These are phyloP conservation scores for Boletus eberwhitei DNA, from an alignment of 768 basidiomycete species.

Conservation along the genomic window DNA sequence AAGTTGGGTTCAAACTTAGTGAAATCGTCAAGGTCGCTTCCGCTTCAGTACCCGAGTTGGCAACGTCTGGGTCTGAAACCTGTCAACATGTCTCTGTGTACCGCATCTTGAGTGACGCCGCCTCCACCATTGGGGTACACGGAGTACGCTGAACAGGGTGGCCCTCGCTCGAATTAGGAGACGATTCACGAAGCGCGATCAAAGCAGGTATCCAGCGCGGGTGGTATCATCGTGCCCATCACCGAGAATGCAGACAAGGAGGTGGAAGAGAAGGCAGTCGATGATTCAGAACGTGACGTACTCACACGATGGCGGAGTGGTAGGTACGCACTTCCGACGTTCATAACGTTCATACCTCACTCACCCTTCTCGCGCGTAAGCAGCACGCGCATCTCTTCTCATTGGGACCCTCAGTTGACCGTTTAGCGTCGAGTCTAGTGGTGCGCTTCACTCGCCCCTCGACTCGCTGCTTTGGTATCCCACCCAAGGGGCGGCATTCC, in stretches of 20 bases:
- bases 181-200: constrained; percentile 49
- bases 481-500: constrained; percentile 59
- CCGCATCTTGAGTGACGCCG: too few species aligned
- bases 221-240: constrained; percentile 52
- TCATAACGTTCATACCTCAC: too few species aligned
- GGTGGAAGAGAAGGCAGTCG: constrained; percentile 33
- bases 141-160: too few species aligned
- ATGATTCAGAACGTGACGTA: constrained; percentile 66
- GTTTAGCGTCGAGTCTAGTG: constrained; percentile 69
- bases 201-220: constrained; percentile 58
- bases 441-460: constrained; percentile 57
- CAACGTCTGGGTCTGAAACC: too few species aligned
- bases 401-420: constrained; percentile 84
- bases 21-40: too few species aligned
- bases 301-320: constrained; percentile 68
- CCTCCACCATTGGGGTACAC: too few species aligned
- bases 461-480: constrained; percentile 86
- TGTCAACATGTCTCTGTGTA: too few species aligned
- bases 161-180: constrained; percentile 53
- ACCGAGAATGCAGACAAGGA: constrained; percentile 43
- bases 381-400: constrained; percentile 38
- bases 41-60: too few species aligned
- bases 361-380: constrained; percentile 38
- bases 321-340: constrained; percentile 38
- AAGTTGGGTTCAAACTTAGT: too few species aligned